Evolutionary conservation across 2,329 filamentous ascomycete species (phyloP).

Genomic region (Metarhizium guizhouense): DNA sequence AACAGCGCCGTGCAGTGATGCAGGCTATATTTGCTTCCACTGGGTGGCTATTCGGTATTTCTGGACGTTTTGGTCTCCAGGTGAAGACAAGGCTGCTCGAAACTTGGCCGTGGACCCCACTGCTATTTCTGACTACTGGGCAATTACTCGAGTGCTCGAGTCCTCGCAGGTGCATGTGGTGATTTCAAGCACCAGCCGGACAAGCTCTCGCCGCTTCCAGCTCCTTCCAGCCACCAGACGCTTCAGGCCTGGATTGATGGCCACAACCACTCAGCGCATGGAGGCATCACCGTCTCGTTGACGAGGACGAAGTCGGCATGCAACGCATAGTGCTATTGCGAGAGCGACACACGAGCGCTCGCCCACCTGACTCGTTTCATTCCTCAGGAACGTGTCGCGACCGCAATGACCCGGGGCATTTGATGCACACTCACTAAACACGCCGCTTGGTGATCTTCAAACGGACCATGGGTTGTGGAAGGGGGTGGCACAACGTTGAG

Average conservation of each 20-base stretch:
- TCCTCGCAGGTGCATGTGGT: neutral
- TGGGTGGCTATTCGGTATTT: neutral
- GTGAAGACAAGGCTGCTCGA: neutral
- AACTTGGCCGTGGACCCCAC: neutral
- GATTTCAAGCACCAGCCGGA: neutral
- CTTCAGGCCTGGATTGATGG: neutral
- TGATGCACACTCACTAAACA: neutral
- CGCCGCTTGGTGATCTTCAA: neutral
- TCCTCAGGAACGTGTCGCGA: neutral
- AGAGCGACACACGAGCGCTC: neutral
- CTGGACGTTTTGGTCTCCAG: neutral
- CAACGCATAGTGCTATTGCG: neutral
- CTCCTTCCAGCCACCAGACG: neutral
- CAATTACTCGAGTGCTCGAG: too few species aligned
- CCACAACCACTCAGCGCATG: neutral
- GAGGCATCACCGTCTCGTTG: neutral
- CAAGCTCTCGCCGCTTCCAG: too few species aligned
- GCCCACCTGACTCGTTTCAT: neutral
- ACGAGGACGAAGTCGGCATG: neutral
- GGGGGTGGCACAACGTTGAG: neutral
- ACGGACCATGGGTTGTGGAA: neutral
- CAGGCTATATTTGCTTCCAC: too few species aligned
- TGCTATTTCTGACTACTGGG: neutral
- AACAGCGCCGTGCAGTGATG: neutral
- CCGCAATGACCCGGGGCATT: neutral